These are phyloP conservation scores for Colletotrichum trifolii DNA, from an alignment of 2,329 filamentous ascomycete species.

Conservation along the genomic window DNA sequence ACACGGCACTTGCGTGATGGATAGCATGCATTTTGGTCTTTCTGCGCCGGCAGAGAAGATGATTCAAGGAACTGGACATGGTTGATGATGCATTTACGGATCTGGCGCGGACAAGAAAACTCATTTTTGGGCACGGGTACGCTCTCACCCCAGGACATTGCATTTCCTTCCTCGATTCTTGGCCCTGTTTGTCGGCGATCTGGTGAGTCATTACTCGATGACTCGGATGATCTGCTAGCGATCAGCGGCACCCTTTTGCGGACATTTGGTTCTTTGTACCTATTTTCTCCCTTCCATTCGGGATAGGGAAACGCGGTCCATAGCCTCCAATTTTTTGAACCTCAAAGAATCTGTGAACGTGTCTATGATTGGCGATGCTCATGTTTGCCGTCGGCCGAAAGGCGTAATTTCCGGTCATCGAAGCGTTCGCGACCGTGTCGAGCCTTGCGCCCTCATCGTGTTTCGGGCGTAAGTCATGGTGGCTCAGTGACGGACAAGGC, in stretches of 20 bases:
- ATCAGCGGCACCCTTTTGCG: constrained; percentile 11
- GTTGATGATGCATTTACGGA: constrained; percentile 38
- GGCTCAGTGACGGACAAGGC: too few species aligned
- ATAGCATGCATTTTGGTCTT: constrained; percentile 17
- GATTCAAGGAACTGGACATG: constrained; percentile 35
- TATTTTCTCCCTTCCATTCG: constrained; percentile 27
- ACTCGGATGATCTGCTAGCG: background rate
- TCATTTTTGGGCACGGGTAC: constrained; percentile 16
- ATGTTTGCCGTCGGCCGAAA: too few species aligned
- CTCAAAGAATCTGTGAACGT: background rate
- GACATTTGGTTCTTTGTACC: constrained; percentile 33
- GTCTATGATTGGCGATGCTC: background rate
- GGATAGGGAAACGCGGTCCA: constrained; percentile 33
- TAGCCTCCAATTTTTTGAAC: constrained; percentile 14
- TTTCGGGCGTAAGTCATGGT: too few species aligned
- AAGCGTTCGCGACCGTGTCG: too few species aligned
- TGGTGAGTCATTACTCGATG: constrained; percentile 6
- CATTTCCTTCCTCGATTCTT: constrained; percentile 29
- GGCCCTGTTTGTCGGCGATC: background rate
- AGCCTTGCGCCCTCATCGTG: too few species aligned
- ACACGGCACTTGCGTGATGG: constrained; percentile 36
- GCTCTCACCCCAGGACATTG: constrained; percentile 32
- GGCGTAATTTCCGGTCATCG: too few species aligned
- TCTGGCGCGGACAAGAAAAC: constrained; percentile 30
- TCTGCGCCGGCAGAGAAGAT: constrained; percentile 22